Evolutionary conservation across 2,329 filamentous ascomycete species (phyloP).

Genomic region (Arthroderma uncinatum): DNA sequence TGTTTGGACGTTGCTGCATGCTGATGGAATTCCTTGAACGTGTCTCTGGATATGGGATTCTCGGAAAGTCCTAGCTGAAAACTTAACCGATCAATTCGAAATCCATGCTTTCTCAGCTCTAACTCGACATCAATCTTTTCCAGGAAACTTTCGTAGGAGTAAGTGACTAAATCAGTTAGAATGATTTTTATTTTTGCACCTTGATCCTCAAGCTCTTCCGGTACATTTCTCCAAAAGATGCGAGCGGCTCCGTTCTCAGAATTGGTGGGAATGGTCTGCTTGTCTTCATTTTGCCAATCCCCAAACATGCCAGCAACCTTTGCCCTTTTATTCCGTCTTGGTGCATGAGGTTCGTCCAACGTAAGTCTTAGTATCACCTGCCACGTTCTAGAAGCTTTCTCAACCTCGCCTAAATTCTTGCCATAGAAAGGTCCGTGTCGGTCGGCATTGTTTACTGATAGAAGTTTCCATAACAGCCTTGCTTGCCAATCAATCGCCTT

Average conservation of each 20-base stretch:
- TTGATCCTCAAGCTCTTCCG: neutral
- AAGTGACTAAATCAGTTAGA: neutral
- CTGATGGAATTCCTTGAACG: neutral
- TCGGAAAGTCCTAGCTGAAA: neutral
- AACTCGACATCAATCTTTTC: neutral
- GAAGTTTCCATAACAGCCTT: neutral
- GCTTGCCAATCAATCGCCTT: neutral
- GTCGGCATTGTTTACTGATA: neutral
- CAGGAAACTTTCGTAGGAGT: neutral
- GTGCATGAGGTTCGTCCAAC: neutral
- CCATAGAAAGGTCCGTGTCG: neutral
- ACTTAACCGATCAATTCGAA: neutral
- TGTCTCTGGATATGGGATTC: neutral
- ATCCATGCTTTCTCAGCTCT: neutral
- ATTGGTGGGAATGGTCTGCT: neutral
- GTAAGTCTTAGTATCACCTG: neutral
- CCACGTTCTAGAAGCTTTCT: neutral
- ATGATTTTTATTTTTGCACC: neutral
- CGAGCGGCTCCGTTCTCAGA: neutral
- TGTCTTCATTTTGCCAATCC: neutral
- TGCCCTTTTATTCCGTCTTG: neutral
- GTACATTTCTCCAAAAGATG: neutral
- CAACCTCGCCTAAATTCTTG: neutral
- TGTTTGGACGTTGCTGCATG: neutral
- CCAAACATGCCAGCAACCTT: neutral